Percentiles rank a stretch among this genome's conserved stretches.
phyloP scores from a whole-genome alignment of 768 basidiomycete species.

The Leccinellum luteum region DNA sequence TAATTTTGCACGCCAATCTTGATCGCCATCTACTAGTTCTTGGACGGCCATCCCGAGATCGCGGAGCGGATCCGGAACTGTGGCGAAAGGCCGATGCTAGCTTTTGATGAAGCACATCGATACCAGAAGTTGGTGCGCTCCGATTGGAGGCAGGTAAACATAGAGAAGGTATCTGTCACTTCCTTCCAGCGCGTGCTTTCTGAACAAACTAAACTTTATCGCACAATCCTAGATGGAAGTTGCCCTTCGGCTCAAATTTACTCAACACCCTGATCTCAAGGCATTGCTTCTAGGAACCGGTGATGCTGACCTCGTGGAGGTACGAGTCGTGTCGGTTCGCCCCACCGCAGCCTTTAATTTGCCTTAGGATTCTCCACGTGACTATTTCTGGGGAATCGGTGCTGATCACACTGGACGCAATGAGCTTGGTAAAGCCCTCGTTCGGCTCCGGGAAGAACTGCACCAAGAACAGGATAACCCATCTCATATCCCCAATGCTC shows the following conservation, averaged over 20 bases:
- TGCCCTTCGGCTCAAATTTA: conserved; percentile 64
- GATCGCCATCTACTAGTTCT: conserved; percentile 42
- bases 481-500: conserved; percentile 25
- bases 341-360: not conserved
- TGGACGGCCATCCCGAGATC: conserved; percentile 54
- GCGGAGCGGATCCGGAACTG: conserved; percentile 69
- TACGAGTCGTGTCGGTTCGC: conserved; percentile 19
- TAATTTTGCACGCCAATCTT: not conserved
- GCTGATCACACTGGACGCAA: conserved; percentile 64
- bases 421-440: conserved; percentile 70
- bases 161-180: conserved; percentile 47
- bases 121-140: conserved; percentile 57
- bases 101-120: conserved; percentile 66
- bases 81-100: conserved; percentile 58
- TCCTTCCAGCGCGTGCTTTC: not conserved
- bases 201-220: not conserved
- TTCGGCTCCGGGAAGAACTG: conserved; percentile 56
- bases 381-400: conserved; percentile 78
- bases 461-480: conserved; percentile 35
- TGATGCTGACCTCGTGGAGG: conserved; percentile 68
- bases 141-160: conserved; percentile 70
- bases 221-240: conserved; percentile 57
- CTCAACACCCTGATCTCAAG: conserved; percentile 60
- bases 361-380: conserved; percentile 65
- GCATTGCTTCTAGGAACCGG: conserved; percentile 62